A percentile compares a stretch with the other conserved stretches of the same genome.
These are phyloP conservation scores for Globisporangium paddicum DNA, from an alignment of 352 stramenopile genomes.

Conservation along the genomic window DNA sequence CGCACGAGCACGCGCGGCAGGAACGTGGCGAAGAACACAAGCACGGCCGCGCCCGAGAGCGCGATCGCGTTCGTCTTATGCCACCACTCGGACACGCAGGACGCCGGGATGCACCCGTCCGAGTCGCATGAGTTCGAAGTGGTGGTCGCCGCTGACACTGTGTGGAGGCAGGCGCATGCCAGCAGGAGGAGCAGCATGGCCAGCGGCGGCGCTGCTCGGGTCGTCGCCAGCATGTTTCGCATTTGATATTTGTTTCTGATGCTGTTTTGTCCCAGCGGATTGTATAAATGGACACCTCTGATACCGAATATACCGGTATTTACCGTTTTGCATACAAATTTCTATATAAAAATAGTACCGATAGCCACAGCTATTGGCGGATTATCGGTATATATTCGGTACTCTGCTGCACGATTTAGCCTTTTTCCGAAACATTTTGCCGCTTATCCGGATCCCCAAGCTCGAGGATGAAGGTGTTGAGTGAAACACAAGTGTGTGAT, in stretches of 20 bases:
- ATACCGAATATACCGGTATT: too few relatives aligned
- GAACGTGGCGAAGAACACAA: constrained; percentile 88
- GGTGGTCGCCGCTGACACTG: neutral
- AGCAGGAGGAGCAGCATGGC: neutral
- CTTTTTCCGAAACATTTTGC: too few relatives aligned
- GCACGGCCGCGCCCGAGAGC: constrained; percentile 56
- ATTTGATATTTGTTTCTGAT: neutral
- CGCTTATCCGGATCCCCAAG: too few relatives aligned
- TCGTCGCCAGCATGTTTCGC: neutral
- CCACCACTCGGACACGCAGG: constrained; percentile 63
- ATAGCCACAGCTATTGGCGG: too few relatives aligned
- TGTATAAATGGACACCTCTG: too few relatives aligned
- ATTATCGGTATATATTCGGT: too few relatives aligned
- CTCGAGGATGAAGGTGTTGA: too few relatives aligned
- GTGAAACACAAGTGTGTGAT: too few relatives aligned
- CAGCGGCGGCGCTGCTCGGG: neutral
- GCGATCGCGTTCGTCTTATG: constrained; percentile 21
- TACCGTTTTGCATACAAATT: too few relatives aligned
- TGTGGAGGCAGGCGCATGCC: neutral
- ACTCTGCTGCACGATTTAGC: too few relatives aligned
- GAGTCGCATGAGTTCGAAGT: constrained; percentile 8
- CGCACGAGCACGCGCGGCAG: constrained; percentile 79
- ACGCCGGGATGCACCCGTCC: constrained; percentile 36
- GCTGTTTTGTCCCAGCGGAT: neutral
- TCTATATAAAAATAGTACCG: too few relatives aligned